phyloP scores from a whole-genome alignment of 2,329 filamentous ascomycete genomes.

The Phialocephala sp. region DNA sequence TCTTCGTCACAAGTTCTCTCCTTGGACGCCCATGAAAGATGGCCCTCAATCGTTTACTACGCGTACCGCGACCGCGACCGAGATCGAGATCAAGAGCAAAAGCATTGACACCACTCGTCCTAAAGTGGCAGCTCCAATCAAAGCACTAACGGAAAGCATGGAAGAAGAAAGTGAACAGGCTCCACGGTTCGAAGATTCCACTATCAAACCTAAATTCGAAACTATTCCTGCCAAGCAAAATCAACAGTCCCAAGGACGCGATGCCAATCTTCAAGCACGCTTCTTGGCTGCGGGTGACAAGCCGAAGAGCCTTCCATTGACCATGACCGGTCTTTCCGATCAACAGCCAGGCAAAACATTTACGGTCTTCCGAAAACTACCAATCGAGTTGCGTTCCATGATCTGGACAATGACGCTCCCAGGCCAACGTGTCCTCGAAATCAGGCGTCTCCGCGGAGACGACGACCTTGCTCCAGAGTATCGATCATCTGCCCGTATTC shows the following conservation, averaged over 20 bases:
- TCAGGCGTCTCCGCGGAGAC: background rate
- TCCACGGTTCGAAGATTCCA: background rate
- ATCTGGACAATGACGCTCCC: constrained; percentile 6
- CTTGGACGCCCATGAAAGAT: background rate
- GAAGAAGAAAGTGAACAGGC: background rate
- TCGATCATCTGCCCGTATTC: background rate
- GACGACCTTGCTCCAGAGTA: background rate
- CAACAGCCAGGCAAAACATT: background rate
- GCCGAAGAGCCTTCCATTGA: background rate
- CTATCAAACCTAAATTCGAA: background rate
- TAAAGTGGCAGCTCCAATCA: background rate
- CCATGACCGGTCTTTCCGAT: background rate
- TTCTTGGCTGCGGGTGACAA: background rate
- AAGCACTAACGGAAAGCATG: background rate
- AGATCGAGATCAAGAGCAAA: background rate
- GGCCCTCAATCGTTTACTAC: background rate
- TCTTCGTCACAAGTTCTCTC: background rate
- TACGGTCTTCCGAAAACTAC: background rate
- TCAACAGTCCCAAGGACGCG: background rate
- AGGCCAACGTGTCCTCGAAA: background rate
- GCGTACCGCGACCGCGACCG: too few species aligned
- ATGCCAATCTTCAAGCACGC: background rate
- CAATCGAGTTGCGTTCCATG: background rate
- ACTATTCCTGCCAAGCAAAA: background rate
- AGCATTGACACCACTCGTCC: background rate